These are phyloP conservation scores for Ligustrum vulgare DNA, from an alignment of 257 asterid species.

Conservation along the genomic window DNA sequence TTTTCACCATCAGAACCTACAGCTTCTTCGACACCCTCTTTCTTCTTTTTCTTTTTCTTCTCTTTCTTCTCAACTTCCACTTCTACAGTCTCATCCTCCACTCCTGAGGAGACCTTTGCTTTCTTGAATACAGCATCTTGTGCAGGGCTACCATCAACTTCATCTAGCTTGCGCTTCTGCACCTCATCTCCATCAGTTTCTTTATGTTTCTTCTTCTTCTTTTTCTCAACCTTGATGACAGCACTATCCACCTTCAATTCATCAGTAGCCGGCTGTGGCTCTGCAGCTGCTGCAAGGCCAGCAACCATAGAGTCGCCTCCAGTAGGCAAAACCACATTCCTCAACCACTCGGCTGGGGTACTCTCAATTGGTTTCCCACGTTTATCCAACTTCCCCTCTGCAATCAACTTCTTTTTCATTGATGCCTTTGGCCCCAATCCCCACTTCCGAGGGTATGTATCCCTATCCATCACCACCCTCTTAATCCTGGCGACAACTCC, in stretches of 20 bases:
- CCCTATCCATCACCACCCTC: slow-evolving; percentile 99
- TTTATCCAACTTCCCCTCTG: slow-evolving; percentile 89
- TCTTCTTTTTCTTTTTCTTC: slow-evolving; percentile 59
- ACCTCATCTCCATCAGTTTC: slow-evolving; percentile 47
- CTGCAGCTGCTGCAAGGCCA: slow-evolving; percentile 59
- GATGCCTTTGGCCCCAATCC: slow-evolving; percentile 96
- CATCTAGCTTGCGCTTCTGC: slow-evolving; percentile 61
- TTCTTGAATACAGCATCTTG: slow-evolving; percentile 56
- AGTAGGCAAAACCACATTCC: slow-evolving; percentile 78
- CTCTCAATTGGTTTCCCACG: slow-evolving; percentile 74
- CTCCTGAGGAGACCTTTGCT: slow-evolving; percentile 36
- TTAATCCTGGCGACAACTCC: slow-evolving; percentile 93
- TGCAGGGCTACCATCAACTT: slow-evolving; percentile 45
- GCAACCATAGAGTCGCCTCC: slow-evolving; percentile 78
- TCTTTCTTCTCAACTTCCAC: slow-evolving; percentile 32
- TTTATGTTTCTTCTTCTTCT: slow-evolving; percentile 44
- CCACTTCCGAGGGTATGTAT: slow-evolving; percentile 97
- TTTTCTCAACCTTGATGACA: slow-evolving; percentile 40
- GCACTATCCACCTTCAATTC: slow-evolving; percentile 37
- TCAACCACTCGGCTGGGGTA: slow-evolving; percentile 78
- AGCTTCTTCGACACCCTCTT: slow-evolving; percentile 35
- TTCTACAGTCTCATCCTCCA: slow-evolving; percentile 30
- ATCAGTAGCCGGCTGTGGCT: slow-evolving; percentile 19
- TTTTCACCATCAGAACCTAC: slow-evolving; percentile 38
- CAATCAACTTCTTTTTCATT: slow-evolving; percentile 81